Evolutionary conservation across 2,329 filamentous ascomycete genomes (phyloP), one percentile per base, ranked within the genome.

Genomic region (Cyclaneusma minus): DNA sequence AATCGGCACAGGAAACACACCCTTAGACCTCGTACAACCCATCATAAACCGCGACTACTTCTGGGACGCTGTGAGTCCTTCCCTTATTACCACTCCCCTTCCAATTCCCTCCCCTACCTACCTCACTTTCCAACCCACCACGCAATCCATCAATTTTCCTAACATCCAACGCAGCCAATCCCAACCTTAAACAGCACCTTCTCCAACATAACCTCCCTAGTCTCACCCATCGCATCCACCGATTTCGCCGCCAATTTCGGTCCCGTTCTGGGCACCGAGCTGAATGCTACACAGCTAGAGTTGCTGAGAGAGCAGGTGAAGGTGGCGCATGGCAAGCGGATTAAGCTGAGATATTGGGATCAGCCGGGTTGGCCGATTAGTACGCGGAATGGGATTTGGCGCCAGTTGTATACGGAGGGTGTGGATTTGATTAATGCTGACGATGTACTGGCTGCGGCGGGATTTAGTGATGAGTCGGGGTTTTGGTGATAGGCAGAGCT

Each of bases 341-440:
- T 79, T 31, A 52, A 50, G 29, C 60, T 60, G 2, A 49, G 72
- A 29, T 77, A 76, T 40, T 77, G 69, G 70, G 64, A 69, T 28
- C 60, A 64, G 34, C 72, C 72, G 0, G 51, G 51, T 2, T 76
- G 60, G 53, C 69, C 68, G 0, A 48, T 75, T 15, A 56, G 60
- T n/a, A 62, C 58, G 13, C 49, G 71, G 13, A 67, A 74, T 42
- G 50, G 54, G 7, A 48, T 72, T 4, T 77, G 72, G 71, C 51
- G 58, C 35, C 56, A 53, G 4, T 44, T 77, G 33, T 54, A 62
- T 36, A 52, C 60, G 26, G 64, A 64, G 31, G 68, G 68, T 0
- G 66, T 68, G n/a, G 62, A 62, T 31, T 42, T 77, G 30, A 38
- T 78, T 26, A 76, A 75, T 45, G 69, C 64, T 0, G 71, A 77